phyloP scores from a whole-genome alignment of 2,329 filamentous ascomycete species.

The Colletotrichum agaves region DNA sequence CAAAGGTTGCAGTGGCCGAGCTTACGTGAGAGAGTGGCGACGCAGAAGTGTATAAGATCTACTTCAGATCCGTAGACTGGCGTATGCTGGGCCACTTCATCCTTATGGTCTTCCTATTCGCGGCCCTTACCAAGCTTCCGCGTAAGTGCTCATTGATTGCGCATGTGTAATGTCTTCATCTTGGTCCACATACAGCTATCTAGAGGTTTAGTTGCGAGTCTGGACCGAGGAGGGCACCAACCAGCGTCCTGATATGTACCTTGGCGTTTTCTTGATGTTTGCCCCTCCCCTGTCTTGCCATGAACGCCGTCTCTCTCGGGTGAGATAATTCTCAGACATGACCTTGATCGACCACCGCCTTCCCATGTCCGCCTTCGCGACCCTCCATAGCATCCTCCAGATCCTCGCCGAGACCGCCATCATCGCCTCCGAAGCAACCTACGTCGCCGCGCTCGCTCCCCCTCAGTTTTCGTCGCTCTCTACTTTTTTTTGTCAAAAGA shows the following conservation, averaged over 20 bases:
- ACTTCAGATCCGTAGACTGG: conserved; percentile 42
- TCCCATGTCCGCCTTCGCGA: conserved; percentile 42
- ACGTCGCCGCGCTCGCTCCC: conserved; percentile 55
- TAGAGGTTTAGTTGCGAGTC: conserved; percentile 47
- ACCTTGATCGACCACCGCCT: conserved; percentile 53
- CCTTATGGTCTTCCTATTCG: conserved; percentile 38
- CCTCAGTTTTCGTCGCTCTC: conserved; percentile 52
- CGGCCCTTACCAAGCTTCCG: conserved; percentile 41
- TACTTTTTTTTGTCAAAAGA: conserved; percentile 61
- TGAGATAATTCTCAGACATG: conserved; percentile 44
- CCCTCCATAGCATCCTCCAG: conserved; percentile 43
- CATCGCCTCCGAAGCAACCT: conserved; percentile 55
- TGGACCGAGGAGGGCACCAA: conserved; percentile 43
- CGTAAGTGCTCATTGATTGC: conserved; percentile 37
- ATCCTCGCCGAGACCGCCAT: conserved; percentile 55
- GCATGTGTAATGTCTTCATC: too few relatives aligned
- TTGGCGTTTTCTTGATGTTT: conserved; percentile 43
- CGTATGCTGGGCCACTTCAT: conserved; percentile 40
- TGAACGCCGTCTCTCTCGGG: conserved; percentile 34
- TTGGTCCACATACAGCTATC: not conserved
- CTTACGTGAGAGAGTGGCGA: conserved; percentile 45
- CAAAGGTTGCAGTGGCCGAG: conserved; percentile 38
- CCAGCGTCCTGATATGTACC: conserved; percentile 36
- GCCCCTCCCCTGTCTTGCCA: conserved; percentile 39
- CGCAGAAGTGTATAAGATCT: conserved; percentile 44